Conservation (phyloP, 23 red algal genomes). For the Chondrus crispus region DNA sequence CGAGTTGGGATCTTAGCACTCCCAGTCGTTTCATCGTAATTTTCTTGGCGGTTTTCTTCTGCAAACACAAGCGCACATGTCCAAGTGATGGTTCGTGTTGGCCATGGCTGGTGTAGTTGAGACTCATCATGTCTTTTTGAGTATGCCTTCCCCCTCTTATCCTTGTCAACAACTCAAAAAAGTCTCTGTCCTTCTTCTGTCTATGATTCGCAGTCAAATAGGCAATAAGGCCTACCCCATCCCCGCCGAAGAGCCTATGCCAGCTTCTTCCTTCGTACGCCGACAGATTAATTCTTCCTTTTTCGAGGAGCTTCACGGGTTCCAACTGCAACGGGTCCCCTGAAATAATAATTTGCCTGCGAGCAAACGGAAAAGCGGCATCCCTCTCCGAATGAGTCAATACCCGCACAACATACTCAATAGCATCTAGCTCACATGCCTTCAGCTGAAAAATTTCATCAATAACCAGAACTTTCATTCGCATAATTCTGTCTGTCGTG, state of each 20-base stretch:
- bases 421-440: too few species aligned
- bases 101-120: not conserved
- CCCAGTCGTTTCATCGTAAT: too few species aligned
- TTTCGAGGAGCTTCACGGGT: not conserved
- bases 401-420: too few species aligned
- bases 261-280: not conserved
- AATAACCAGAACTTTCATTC: too few species aligned
- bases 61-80: too few species aligned
- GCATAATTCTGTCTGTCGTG: too few species aligned
- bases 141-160: not conserved
- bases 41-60: too few species aligned
- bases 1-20: too few species aligned
- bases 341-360: not conserved
- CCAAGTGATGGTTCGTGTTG: not conserved
- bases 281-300: not conserved
- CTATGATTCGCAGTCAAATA: not conserved
- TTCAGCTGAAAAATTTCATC: too few species aligned
- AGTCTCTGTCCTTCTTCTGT: not conserved
- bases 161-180: not conserved
- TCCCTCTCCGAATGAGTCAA: too few species aligned
- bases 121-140: not conserved
- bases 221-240: not conserved
- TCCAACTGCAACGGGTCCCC: not conserved
- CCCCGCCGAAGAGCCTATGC: not conserved
- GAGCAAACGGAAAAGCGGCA: not conserved